Evolutionary conservation across 164 flowering plant species (phyloP).

Genomic region (Berberis thunbergii): DNA sequence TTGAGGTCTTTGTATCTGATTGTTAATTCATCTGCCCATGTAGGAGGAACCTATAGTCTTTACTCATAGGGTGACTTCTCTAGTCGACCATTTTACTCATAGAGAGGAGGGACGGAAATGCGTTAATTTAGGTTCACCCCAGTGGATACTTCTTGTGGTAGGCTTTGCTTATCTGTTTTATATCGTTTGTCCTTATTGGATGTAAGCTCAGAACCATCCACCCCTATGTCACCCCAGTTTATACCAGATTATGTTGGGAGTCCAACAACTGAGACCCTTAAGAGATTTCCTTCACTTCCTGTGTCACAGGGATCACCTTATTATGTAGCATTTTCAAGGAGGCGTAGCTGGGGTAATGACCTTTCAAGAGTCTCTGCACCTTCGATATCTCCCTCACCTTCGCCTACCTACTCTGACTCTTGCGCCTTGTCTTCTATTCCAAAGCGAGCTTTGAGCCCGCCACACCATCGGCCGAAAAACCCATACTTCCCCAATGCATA

Average conservation of each 20-base stretch:
- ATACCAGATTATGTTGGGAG: constrained; percentile 95
- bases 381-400: constrained; percentile 39
- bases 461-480: constrained; percentile 38
- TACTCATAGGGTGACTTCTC: constrained; percentile 52
- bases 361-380: constrained; percentile 44
- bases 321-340: constrained; percentile 49
- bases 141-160: constrained; percentile 68
- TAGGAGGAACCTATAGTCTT: constrained; percentile 35
- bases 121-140: constrained; percentile 60
- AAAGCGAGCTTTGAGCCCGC: constrained; percentile 32
- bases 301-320: constrained; percentile 35
- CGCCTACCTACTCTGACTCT: constrained; percentile 52
- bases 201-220: constrained; percentile 46
- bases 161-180: constrained; percentile 69
- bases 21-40: constrained; percentile 59
- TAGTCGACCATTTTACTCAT: constrained; percentile 68
- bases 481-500: constrained; percentile 14
- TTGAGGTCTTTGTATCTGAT: constrained; percentile 70
- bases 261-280: constrained; percentile 72
- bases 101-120: constrained; percentile 79
- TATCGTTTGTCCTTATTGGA: constrained; percentile 50
- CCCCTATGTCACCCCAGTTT: constrained; percentile 65
- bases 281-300: constrained; percentile 61
- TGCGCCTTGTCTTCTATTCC: constrained; percentile 30
- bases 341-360: constrained; percentile 80